These are phyloP conservation scores for Wickerhamiella sorbophila DNA, from an alignment of 805 yeast genomes.

Conservation along the genomic window DNA sequence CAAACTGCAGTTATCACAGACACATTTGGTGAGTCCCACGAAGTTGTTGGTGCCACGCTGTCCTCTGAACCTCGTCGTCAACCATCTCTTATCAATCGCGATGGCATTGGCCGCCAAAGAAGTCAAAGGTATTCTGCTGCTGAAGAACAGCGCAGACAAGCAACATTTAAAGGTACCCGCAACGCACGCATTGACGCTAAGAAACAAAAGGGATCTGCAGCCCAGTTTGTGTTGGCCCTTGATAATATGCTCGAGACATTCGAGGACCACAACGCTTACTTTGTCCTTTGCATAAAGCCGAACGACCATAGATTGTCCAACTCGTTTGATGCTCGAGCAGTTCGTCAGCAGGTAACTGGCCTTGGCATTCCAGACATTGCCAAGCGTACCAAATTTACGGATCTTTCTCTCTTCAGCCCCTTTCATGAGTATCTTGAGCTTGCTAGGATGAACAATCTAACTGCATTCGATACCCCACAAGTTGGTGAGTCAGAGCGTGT, in stretches of 20 bases:
- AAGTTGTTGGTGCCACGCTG: slow-evolving; percentile 27
- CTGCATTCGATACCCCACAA: neutral
- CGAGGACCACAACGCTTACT: slow-evolving; percentile 28
- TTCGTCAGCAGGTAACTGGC: slow-evolving; percentile 30
- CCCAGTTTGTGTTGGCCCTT: slow-evolving; percentile 22
- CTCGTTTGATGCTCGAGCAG: slow-evolving; percentile 31
- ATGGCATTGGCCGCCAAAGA: neutral
- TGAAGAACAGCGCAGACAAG: slow-evolving; percentile 6
- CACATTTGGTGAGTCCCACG: slow-evolving; percentile 20
- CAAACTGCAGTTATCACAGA: slow-evolving; percentile 27
- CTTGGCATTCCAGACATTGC: slow-evolving; percentile 30
- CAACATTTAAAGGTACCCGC: slow-evolving; percentile 7
- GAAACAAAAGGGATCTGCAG: slow-evolving; percentile 9
- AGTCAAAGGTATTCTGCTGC: slow-evolving; percentile 11
- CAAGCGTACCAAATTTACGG: slow-evolving; percentile 26
- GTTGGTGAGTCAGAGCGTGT: slow-evolving; percentile 22
- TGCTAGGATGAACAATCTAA: neutral
- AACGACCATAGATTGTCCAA: slow-evolving; percentile 27
- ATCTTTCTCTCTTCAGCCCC: slow-evolving; percentile 27
- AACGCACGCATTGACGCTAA: slow-evolving; percentile 5
- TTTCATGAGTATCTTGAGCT: slow-evolving; percentile 25
- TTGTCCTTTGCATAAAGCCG: slow-evolving; percentile 30
- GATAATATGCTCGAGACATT: slow-evolving; percentile 27
- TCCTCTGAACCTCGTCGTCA: slow-evolving; percentile 29
- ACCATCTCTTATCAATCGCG: slow-evolving; percentile 19